Evolutionary conservation across 768 basidiomycete species (phyloP).

Genomic region (Suillus subluteus): DNA sequence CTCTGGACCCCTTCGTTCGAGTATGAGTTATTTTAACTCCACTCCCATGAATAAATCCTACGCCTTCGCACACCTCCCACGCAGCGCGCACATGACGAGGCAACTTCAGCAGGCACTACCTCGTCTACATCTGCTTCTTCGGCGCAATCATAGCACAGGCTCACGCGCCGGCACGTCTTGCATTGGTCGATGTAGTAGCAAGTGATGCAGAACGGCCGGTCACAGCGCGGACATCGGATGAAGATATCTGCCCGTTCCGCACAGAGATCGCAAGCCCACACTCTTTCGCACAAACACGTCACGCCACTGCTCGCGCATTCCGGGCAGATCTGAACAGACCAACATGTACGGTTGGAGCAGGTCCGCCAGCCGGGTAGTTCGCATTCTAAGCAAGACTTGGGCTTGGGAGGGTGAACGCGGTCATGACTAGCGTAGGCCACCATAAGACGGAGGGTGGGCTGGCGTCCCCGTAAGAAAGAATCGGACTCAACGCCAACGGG

Average conservation of each 20-base stretch:
- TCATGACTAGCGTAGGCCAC: background rate
- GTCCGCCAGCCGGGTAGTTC: background rate
- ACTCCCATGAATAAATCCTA: background rate
- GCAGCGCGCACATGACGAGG: background rate
- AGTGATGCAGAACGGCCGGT: background rate
- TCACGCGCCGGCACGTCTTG: background rate
- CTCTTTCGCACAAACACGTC: background rate
- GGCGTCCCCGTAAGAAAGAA: slow-evolving; percentile 10
- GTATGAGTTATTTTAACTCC: background rate
- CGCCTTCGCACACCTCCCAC: background rate
- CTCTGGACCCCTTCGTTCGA: background rate
- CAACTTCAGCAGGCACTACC: background rate
- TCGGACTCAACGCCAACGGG: background rate
- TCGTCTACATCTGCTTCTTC: background rate
- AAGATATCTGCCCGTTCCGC: background rate
- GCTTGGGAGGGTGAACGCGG: background rate
- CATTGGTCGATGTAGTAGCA: background rate
- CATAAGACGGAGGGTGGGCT: background rate
- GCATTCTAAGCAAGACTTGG: background rate
- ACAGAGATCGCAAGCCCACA: slow-evolving; percentile 5
- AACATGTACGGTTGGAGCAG: background rate
- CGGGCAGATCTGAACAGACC: background rate
- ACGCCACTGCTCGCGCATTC: background rate
- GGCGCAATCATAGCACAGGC: background rate
- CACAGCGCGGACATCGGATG: background rate